A percentile compares a stretch with the other conserved stretches of the same genome.
These are phyloP conservation scores for Malassezia sp. DNA, from an alignment of 1,284 basidiomycete species.

Conservation along the genomic window DNA sequence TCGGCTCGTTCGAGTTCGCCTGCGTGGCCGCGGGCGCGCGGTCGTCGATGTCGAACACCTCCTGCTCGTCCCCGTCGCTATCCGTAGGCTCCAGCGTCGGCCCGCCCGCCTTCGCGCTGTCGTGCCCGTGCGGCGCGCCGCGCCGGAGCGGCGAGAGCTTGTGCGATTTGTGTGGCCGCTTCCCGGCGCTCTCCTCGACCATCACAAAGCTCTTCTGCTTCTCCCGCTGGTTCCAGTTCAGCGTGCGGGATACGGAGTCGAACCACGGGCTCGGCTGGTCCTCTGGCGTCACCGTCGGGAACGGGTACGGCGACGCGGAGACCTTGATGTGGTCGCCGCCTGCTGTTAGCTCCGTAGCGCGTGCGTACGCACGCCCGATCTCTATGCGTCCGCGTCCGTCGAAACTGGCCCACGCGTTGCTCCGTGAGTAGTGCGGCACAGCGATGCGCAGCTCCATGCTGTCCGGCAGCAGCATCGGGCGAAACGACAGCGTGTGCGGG, in stretches of 20 bases:
- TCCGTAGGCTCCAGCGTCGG: too few relatives aligned
- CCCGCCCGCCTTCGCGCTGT: too few relatives aligned
- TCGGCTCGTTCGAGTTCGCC: background rate
- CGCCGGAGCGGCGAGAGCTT: too few relatives aligned
- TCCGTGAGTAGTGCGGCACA: slow-evolving; percentile 93
- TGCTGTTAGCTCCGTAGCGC: too few relatives aligned
- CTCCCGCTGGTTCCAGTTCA: slow-evolving; percentile 59
- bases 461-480: slow-evolving; percentile 89
- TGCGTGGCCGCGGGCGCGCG: slow-evolving; percentile 21
- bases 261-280: slow-evolving; percentile 99
- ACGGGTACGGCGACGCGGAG: slow-evolving; percentile 92
- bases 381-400: slow-evolving; percentile 94
- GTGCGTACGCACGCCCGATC: slow-evolving; percentile 53
- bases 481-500: slow-evolving; percentile 94
- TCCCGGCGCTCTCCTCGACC: slow-evolving; percentile 3
- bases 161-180: background rate
- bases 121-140: too few relatives aligned
- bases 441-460: slow-evolving; percentile 97
- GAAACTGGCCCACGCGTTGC: slow-evolving; percentile 97
- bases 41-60: slow-evolving; percentile 43
- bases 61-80: slow-evolving; percentile 19
- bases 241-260: slow-evolving; percentile 82
- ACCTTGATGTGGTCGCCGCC: slow-evolving; percentile 99
- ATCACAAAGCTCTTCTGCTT: slow-evolving; percentile 40
- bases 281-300: slow-evolving; percentile 94